A percentile compares a stretch with the other conserved stretches of the same genome.
These are phyloP conservation scores for Ajuga reptans DNA, from an alignment of 305 asterid species.

Conservation along the genomic window DNA sequence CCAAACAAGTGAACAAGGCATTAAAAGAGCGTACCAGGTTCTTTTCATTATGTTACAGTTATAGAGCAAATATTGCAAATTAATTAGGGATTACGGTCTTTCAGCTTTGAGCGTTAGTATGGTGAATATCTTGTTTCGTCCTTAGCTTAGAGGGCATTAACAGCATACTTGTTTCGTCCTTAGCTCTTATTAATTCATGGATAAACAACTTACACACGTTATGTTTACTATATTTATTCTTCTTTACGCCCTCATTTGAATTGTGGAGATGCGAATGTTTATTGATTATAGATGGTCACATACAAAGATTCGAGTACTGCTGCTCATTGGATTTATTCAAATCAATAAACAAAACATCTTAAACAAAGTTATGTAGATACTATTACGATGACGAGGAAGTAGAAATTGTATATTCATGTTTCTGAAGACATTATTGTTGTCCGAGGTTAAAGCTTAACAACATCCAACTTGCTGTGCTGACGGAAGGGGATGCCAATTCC, in stretches of 20 bases:
- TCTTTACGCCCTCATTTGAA: background rate
- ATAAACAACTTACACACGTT: constrained; percentile 11
- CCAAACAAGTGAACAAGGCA: constrained; percentile 75
- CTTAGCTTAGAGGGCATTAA: constrained; percentile 2
- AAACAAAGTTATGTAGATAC: background rate
- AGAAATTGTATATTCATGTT: background rate
- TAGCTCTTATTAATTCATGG: background rate
- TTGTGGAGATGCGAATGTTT: background rate
- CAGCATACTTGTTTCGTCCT: background rate
- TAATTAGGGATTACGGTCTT: constrained; percentile 2
- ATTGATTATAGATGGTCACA: background rate
- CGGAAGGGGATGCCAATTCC: too few species aligned
- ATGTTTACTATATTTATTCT: background rate
- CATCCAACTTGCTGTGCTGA: background rate
- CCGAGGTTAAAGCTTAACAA: background rate
- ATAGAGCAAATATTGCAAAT: background rate
- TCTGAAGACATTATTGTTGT: background rate
- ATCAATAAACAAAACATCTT: background rate
- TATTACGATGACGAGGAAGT: background rate
- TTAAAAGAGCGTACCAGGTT: constrained; percentile 80
- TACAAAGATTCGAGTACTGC: background rate
- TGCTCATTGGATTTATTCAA: background rate
- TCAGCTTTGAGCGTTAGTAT: constrained; percentile 15
- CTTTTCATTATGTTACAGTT: constrained; percentile 9
- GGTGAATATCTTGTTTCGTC: constrained; percentile 1